Percentiles rank a stretch among this genome's conserved stretches.
These are phyloP conservation scores for Pezicula neosporulosa DNA, from an alignment of 2,329 filamentous ascomycete species.

Conservation along the genomic window DNA sequence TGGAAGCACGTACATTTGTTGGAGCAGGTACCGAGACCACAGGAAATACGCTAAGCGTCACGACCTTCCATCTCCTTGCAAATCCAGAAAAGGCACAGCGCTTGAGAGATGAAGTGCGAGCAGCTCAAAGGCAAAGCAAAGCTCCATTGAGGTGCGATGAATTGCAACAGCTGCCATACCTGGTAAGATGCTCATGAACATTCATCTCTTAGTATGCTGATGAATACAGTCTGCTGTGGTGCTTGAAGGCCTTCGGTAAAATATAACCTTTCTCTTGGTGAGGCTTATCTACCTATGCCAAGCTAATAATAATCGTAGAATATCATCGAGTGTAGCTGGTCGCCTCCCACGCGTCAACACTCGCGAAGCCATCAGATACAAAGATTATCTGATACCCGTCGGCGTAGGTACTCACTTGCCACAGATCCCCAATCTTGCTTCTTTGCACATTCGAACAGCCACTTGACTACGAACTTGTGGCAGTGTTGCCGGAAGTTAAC, in stretches of 20 bases:
- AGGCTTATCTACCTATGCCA: background rate
- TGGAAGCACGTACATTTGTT: conserved; percentile 20
- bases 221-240: conserved; percentile 8
- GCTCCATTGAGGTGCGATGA: conserved; percentile 9
- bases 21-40: conserved; percentile 24
- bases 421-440: too few species aligned
- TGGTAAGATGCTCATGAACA: conserved; percentile 4
- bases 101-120: conserved; percentile 15
- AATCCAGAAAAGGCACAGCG: conserved; percentile 11
- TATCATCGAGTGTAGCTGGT: conserved; percentile 8
- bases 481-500: too few species aligned
- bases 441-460: too few species aligned
- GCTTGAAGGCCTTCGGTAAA: conserved; percentile 13
- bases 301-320: background rate
- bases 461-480: too few species aligned
- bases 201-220: background rate
- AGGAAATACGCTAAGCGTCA: conserved; percentile 14
- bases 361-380: conserved; percentile 9
- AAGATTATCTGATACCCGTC: conserved; percentile 4
- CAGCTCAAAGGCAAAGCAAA: conserved; percentile 7
- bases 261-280: background rate
- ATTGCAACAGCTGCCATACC: conserved; percentile 17
- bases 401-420: conserved; percentile 2
- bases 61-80: conserved; percentile 14
- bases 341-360: conserved; percentile 10